A percentile compares a stretch with the other conserved stretches of the same genome.
Conservation (phyloP, 202 grass and related monocot genomes). For the Carex arenaria region DNA sequence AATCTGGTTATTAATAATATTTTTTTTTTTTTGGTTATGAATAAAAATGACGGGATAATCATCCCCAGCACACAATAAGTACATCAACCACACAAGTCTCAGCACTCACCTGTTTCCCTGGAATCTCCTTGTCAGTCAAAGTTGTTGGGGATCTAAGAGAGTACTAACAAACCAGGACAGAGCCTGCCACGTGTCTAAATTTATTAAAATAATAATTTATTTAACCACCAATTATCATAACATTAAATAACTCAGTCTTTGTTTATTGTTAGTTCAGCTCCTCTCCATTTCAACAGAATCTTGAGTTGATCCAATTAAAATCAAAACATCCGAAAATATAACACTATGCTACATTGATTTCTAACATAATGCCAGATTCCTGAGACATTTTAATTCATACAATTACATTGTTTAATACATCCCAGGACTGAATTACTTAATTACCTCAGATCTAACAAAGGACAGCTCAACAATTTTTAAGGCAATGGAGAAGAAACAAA, state of each 20-base stretch:
- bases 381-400: no score
- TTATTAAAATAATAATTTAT: background rate
- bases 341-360: background rate
- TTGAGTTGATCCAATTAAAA: background rate
- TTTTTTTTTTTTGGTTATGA: no score
- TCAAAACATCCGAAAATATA: background rate
- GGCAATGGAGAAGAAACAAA: no score
- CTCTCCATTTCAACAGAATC: background rate
- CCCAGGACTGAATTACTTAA: background rate
- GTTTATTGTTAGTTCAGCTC: background rate
- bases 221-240: background rate
- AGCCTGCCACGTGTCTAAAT: background rate
- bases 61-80: no score
- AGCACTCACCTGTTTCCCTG: no score
- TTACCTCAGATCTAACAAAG: no score
- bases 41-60: no score
- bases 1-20: no score
- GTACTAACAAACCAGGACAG: no score
- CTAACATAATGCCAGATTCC: background rate
- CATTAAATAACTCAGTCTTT: background rate
- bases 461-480: background rate
- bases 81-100: no score
- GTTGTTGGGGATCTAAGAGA: no score
- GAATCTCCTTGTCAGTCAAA: background rate
- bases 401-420: no score